Percentiles rank a stretch among this genome's conserved stretches.
Evolutionary conservation across 1,284 basidiomycete genomes (phyloP).

Genomic region (Puccinia triticina): DNA sequence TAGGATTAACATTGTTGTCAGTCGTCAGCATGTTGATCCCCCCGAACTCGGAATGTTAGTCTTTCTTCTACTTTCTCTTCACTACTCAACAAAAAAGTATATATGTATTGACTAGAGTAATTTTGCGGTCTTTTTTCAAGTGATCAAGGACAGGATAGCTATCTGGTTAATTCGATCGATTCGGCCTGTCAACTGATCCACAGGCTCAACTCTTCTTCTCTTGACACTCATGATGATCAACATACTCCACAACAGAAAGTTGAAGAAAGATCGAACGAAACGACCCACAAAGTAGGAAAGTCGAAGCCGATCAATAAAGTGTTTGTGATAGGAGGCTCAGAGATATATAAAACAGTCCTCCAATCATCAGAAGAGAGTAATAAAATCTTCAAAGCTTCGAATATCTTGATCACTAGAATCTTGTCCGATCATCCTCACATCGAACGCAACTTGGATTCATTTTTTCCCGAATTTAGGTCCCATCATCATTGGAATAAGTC

Average conservation of each 20-base stretch:
- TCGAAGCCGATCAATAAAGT: slow-evolving; percentile 55
- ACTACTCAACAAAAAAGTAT: not conserved
- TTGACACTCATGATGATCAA: slow-evolving; percentile 53
- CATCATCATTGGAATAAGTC: not conserved
- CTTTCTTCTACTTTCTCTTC: not conserved
- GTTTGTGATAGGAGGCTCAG: slow-evolving; percentile 89
- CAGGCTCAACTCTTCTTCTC: slow-evolving; percentile 20
- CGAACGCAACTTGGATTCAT: slow-evolving; percentile 80
- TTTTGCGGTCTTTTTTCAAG: not conserved
- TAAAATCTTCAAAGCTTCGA: slow-evolving; percentile 63
- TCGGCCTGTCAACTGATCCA: slow-evolving; percentile 40
- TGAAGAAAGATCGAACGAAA: not conserved
- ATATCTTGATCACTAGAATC: slow-evolving; percentile 84
- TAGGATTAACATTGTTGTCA: slow-evolving; percentile 74
- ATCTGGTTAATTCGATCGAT: slow-evolving; percentile 23
- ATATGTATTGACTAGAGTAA: not conserved
- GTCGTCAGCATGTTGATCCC: slow-evolving; percentile 4
- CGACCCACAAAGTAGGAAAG: slow-evolving; percentile 51
- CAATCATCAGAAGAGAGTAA: slow-evolving; percentile 51
- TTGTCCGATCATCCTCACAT: slow-evolving; percentile 62
- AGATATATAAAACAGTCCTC: slow-evolving; percentile 76
- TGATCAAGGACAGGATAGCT: slow-evolving; percentile 6
- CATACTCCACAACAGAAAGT: slow-evolving; percentile 55
- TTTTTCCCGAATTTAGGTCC: slow-evolving; percentile 74
- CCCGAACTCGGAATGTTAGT: slow-evolving; percentile 6